Evolutionary conservation across 768 basidiomycete genomes (phyloP), one percentile per base, ranked within the genome.

Genomic region (Suillus clintonianus): DNA sequence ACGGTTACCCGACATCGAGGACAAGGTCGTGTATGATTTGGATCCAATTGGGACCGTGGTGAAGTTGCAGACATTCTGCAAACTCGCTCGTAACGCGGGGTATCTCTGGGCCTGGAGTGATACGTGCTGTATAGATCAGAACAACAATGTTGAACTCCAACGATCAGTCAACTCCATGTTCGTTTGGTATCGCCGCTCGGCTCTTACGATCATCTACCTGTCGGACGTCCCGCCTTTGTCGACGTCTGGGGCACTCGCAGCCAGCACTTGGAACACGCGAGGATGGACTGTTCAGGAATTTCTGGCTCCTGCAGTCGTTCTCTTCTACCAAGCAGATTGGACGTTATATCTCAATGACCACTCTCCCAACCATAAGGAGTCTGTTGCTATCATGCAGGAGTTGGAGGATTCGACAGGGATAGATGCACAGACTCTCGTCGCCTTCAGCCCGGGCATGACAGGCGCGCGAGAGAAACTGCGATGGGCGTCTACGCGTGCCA

Each of bases 41-140:
- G 17, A 30, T n/a, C 22, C 30, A 24, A 34, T 53, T 3, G 42
- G 19, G 3, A 34, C 30, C 14, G 8, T 56, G 54, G 27, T 14
- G n/a, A 62, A 62, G 24, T 39, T 62, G 30, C 51, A 56, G 15
- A 59, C 34, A 15, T 62, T 62, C 36, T 62, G 61, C 61, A 27
- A 58, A 24, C 19, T 11, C 9, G 22, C 54, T 37, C 54, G 27
- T 24, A 37, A 32, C n/a, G 19, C 17, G 8, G 34, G 61, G 2
- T 56, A 27, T 53, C 45, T 36, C 15, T 62, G 47, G 24, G 67
- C 59, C 10, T 67, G 65, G 67, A 30, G 32, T 6, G 66, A 67
- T 24, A 67, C 66, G 4, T 63, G 56, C 10, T 68, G 67, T 24
- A 64, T 67, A 55, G 63, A 68, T 50, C 64, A 60, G 8, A 32